Evolutionary conservation across 1,139 yeast genomes (phyloP).

Genomic region (Casaregolazyma lundiana): DNA sequence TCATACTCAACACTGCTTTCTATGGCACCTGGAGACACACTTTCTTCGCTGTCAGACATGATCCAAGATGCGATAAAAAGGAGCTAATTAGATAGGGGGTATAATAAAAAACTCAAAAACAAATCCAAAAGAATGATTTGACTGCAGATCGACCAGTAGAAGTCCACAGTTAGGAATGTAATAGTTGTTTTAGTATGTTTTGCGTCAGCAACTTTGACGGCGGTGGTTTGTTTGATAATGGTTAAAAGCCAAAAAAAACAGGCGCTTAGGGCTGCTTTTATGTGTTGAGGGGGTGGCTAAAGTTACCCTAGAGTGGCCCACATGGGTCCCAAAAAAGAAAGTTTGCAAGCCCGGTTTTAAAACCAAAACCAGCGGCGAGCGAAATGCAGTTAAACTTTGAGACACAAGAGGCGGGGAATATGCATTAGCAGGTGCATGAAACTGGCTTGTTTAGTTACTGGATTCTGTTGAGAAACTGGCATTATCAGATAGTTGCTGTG

Average conservation of each 20-base stretch:
- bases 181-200: neutral
- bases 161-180: too few relatives aligned
- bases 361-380: neutral
- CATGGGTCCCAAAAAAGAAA: neutral
- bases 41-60: slow-evolving; percentile 9
- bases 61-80: neutral
- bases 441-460: too few relatives aligned
- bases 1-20: slow-evolving; percentile 10
- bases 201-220: neutral
- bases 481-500: neutral
- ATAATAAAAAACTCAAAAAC: neutral
- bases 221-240: neutral
- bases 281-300: neutral
- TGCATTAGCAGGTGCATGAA: slow-evolving; percentile 1
- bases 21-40: slow-evolving; percentile 4
- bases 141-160: neutral
- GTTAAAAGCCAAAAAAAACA: neutral
- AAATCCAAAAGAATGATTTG: neutral
- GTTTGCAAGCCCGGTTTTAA: neutral
- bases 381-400: neutral
- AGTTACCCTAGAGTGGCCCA: slow-evolving; percentile 1
- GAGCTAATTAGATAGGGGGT: neutral
- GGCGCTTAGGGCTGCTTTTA: slow-evolving; percentile 1
- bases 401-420: neutral
- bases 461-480: neutral